These are phyloP conservation scores for Stemphylium vesicarium DNA, from an alignment of 2,329 filamentous ascomycete species.

Conservation along the genomic window DNA sequence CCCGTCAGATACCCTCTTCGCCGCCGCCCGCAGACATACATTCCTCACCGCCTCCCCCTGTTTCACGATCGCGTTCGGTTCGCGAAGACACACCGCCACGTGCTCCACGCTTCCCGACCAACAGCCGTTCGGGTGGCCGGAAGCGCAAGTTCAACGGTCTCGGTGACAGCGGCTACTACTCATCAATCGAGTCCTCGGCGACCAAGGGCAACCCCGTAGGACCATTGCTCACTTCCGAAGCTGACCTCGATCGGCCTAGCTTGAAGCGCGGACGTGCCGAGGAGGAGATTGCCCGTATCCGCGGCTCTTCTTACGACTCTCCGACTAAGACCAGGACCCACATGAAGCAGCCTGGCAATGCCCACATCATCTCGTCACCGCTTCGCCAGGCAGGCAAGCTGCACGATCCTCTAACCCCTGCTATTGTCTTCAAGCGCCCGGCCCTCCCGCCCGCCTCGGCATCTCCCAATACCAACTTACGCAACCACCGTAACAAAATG, in stretches of 20 bases:
- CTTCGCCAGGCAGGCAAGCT: constrained; percentile 46
- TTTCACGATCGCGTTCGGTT: constrained; percentile 62
- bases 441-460: constrained; percentile 73
- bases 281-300: constrained; percentile 91
- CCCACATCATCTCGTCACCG: constrained; percentile 51
- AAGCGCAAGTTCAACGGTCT: constrained; percentile 81
- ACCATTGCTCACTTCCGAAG: constrained; percentile 75
- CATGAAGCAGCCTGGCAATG: constrained; percentile 53
- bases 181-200: constrained; percentile 89
- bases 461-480: constrained; percentile 91
- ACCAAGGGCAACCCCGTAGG: constrained; percentile 72
- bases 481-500: constrained; percentile 84
- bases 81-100: constrained; percentile 80
- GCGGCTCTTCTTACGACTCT: constrained; percentile 91
- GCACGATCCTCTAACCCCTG: constrained; percentile 73
- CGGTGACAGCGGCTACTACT: constrained; percentile 96
- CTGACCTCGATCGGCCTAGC: constrained; percentile 73
- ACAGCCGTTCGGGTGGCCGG: constrained; percentile 70
- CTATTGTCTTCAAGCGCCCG: constrained; percentile 78
- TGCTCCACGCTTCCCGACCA: constrained; percentile 64
- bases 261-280: constrained; percentile 91
- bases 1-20: constrained; percentile 67
- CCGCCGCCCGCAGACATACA: constrained; percentile 74
- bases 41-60: constrained; percentile 91
- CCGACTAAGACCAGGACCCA: constrained; percentile 73